These are phyloP conservation scores for Leccinum arenicola DNA, from an alignment of 768 basidiomycete species.

Conservation along the genomic window DNA sequence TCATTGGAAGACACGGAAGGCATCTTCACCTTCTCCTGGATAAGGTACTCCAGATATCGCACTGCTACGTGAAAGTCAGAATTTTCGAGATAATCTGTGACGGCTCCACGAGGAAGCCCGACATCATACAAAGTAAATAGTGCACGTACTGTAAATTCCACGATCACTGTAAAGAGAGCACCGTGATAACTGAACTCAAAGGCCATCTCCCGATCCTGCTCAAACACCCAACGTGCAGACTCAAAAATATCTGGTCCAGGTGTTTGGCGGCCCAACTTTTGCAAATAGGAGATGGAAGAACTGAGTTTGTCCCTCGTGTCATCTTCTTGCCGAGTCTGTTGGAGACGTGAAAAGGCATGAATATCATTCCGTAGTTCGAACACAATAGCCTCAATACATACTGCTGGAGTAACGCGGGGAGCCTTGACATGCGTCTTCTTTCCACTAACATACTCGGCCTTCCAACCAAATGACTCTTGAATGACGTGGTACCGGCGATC, in stretches of 20 bases:
- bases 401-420: slow-evolving; percentile 81
- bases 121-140: slow-evolving; percentile 94
- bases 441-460: slow-evolving; percentile 81
- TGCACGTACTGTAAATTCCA: not conserved
- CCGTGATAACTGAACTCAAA: slow-evolving; percentile 57
- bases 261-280: slow-evolving; percentile 83
- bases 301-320: slow-evolving; percentile 76
- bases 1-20: slow-evolving; percentile 56
- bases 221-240: slow-evolving; percentile 83
- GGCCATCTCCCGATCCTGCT: slow-evolving; percentile 65
- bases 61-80: slow-evolving; percentile 68
- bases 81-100: slow-evolving; percentile 75
- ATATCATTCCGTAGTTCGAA: not conserved
- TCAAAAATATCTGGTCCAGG: slow-evolving; percentile 73
- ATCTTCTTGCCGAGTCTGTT: slow-evolving; percentile 73
- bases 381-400: slow-evolving; percentile 36
- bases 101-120: slow-evolving; percentile 78
- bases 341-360: not conserved
- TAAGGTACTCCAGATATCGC: slow-evolving; percentile 83
- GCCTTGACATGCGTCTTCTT: slow-evolving; percentile 93
- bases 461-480: slow-evolving; percentile 86
- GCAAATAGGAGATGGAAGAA: slow-evolving; percentile 87
- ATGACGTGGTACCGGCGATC: slow-evolving; percentile 91
- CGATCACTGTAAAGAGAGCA: not conserved
- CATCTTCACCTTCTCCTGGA: slow-evolving; percentile 68